A percentile compares a stretch with the other conserved stretches of the same genome.
phyloP scores from a whole-genome alignment of 179 eudicot species.

The Camellia oleifera region DNA sequence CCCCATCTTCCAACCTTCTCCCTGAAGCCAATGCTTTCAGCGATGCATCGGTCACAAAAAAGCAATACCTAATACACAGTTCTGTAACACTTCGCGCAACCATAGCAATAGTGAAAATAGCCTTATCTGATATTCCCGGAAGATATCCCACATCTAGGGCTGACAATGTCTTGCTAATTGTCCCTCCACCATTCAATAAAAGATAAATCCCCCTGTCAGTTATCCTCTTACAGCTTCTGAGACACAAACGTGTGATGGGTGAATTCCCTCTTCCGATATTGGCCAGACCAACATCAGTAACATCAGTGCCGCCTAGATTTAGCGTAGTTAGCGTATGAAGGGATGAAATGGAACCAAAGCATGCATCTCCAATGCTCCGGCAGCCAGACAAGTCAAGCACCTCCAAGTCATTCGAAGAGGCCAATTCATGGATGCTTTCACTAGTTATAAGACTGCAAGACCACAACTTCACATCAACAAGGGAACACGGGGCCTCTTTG shows the following conservation, averaged over 20 bases:
- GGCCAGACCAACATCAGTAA: constrained; percentile 41
- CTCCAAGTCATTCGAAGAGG: constrained; percentile 30
- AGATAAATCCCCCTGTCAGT: constrained; percentile 38
- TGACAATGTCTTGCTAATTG: constrained; percentile 31
- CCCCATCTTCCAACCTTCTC: constrained; percentile 20
- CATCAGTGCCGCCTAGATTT: constrained; percentile 39
- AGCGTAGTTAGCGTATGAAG: constrained; percentile 31
- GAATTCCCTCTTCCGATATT: constrained; percentile 31
- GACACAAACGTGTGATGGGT: constrained; percentile 30
- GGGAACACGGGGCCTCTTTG: constrained; percentile 22
- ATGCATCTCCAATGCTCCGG: constrained; percentile 36
- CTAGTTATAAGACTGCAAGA: constrained; percentile 44
- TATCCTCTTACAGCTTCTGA: constrained; percentile 41
- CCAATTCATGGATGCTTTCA: constrained; percentile 27
- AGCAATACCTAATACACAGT: constrained; percentile 41
- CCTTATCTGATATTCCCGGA: constrained; percentile 41
- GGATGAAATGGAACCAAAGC: constrained; percentile 30
- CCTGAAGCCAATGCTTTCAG: constrained; percentile 28
- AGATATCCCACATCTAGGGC: constrained; percentile 34
- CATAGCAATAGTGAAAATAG: constrained; percentile 25
- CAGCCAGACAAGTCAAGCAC: constrained; percentile 40
- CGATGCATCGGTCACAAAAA: constrained; percentile 36
- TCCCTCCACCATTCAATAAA: constrained; percentile 26
- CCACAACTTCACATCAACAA: constrained; percentile 35
- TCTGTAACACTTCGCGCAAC: constrained; percentile 28